These are phyloP conservation scores for Nakazawaea pomicola DNA, from an alignment of 805 yeast species.

Conservation along the genomic window DNA sequence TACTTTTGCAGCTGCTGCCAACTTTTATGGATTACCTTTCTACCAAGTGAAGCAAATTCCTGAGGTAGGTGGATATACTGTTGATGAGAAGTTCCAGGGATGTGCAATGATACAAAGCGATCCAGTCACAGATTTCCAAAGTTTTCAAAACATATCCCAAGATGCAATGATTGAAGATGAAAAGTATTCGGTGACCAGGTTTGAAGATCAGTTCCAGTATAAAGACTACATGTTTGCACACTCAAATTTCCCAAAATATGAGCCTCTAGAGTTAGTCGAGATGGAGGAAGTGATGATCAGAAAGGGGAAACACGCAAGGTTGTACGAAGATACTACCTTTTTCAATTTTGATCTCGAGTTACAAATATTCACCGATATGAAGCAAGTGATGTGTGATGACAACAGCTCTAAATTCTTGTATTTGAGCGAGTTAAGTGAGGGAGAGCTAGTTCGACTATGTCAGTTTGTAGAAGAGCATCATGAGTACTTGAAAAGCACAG, in stretches of 20 bases:
- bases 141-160: conserved; percentile 15
- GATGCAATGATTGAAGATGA: not conserved
- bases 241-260: conserved; percentile 43
- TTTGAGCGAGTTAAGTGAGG: too few species aligned
- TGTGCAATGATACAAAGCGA: conserved; percentile 56
- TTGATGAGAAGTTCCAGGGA: conserved; percentile 32
- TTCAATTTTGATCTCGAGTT: conserved; percentile 1
- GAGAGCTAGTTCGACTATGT: too few species aligned
- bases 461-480: too few species aligned
- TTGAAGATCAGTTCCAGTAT: not conserved
- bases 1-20: conserved; percentile 51
- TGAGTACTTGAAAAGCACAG: too few species aligned
- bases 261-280: conserved; percentile 28
- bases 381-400: not conserved
- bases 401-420: not conserved
- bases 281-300: not conserved
- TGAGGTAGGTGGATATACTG: conserved; percentile 41
- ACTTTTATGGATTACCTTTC: conserved; percentile 33
- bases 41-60: conserved; percentile 48
- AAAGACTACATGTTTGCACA: conserved; percentile 27
- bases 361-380: not conserved
- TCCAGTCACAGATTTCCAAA: conserved; percentile 36
- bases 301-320: not conserved
- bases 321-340: conserved; percentile 3
- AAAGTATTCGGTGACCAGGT: not conserved